Evolutionary conservation across 768 basidiomycete genomes (phyloP).

Genomic region (Serpula lacrymans): DNA sequence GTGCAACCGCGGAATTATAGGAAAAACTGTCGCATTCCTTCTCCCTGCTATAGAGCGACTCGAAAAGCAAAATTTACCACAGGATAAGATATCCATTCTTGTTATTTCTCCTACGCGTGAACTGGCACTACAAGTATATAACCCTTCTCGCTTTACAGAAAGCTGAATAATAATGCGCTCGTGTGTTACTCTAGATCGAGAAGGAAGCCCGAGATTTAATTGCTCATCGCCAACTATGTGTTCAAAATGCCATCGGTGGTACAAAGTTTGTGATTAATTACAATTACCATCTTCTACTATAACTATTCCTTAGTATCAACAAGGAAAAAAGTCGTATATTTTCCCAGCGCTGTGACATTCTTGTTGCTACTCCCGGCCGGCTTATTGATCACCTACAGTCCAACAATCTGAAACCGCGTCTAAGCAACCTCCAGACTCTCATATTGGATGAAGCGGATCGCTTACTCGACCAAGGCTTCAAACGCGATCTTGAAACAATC

Average conservation of each 20-base stretch:
- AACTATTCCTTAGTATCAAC: constrained; percentile 14
- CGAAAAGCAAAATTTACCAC: constrained; percentile 37
- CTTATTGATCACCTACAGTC: constrained; percentile 66
- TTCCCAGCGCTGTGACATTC: constrained; percentile 41
- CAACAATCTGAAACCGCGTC: constrained; percentile 29
- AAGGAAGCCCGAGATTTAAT: constrained; percentile 56
- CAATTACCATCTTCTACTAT: constrained; percentile 10
- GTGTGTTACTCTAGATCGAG: constrained; percentile 45
- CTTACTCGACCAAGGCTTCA: constrained; percentile 72
- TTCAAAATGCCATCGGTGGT: constrained; percentile 53
- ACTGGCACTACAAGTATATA: constrained; percentile 62
- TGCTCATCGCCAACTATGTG: constrained; percentile 37
- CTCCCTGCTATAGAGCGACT: constrained; percentile 72
- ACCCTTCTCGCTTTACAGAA: constrained; percentile 39
- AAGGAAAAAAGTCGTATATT: constrained; percentile 25
- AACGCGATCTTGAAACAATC: constrained; percentile 64
- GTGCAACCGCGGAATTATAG: too few relatives aligned
- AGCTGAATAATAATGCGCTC: constrained; percentile 39
- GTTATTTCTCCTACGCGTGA: constrained; percentile 75
- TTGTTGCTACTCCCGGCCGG: constrained; percentile 77
- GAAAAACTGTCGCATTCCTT: constrained; percentile 74
- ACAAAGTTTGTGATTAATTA: constrained; percentile 35
- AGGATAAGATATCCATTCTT: constrained; percentile 48
- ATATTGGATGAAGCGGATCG: constrained; percentile 77
- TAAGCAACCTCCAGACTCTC: constrained; percentile 40